A percentile compares a stretch with the other conserved stretches of the same genome.
Evolutionary conservation across 2,329 filamentous ascomycete genomes (phyloP).

Genomic region (Calonectria montana): DNA sequence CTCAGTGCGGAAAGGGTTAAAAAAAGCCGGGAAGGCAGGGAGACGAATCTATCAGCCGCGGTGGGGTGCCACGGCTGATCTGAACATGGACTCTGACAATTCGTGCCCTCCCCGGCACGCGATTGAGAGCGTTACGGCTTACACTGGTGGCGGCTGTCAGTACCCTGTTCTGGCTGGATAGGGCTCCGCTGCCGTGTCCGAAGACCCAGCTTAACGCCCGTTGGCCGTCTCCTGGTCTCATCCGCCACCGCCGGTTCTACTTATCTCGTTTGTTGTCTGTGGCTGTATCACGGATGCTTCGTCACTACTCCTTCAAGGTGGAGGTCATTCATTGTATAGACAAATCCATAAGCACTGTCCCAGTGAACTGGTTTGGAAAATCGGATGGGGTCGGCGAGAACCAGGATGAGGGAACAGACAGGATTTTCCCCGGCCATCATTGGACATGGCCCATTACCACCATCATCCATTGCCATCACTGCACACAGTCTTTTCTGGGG

Average conservation of each 20-base stretch:
- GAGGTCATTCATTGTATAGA: neutral
- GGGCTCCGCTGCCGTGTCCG: conserved; percentile 4
- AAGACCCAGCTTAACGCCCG: neutral
- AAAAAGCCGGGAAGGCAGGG: conserved; percentile 11
- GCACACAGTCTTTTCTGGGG: conserved; percentile 9
- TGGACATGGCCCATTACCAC: conserved; percentile 1
- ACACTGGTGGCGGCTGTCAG: conserved; percentile 25
- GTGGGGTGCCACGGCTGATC: conserved; percentile 23
- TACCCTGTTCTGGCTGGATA: conserved; percentile 6
- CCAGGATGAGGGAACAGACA: conserved; percentile 13
- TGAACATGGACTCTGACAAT: conserved; percentile 11
- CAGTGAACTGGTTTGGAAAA: neutral
- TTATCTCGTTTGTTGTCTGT: neutral
- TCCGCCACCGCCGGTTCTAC: neutral
- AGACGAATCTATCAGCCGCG: neutral
- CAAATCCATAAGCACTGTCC: neutral
- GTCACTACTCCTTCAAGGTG: neutral
- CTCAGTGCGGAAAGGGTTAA: neutral
- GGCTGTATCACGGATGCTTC: conserved; percentile 25
- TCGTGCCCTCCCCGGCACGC: conserved; percentile 16
- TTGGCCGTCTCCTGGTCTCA: neutral
- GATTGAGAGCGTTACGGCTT: conserved; percentile 21
- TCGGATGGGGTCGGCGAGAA: neutral
- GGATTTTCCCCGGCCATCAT: neutral
- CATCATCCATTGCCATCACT: conserved; percentile 3